Percentiles rank a stretch among this genome's conserved stretches.
Conservation (phyloP, 192 early-diverging fungal genomes). For the Rhizophlyctis rosea region DNA sequence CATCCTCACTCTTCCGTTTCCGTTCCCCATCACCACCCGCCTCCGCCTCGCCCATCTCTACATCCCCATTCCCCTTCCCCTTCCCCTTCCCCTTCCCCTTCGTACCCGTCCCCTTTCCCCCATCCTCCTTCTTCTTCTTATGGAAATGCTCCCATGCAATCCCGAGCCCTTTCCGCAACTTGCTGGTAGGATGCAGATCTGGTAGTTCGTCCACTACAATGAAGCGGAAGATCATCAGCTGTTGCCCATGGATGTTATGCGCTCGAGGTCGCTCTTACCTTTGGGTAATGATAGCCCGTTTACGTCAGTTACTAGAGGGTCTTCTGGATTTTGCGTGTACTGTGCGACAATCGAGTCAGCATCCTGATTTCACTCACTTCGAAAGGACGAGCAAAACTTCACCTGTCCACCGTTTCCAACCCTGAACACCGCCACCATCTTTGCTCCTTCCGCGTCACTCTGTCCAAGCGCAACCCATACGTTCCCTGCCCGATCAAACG, state of each 20-base stretch:
- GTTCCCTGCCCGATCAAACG: conserved; percentile 47
- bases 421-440: conserved; percentile 27
- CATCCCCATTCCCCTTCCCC: conserved; percentile 13
- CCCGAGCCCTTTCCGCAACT: conserved; percentile 42
- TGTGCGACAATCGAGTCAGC: neutral
- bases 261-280: neutral
- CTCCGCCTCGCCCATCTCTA: neutral
- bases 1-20: neutral
- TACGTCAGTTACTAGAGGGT: neutral
- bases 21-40: no score
- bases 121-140: conserved; percentile 25
- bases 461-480: conserved; percentile 41
- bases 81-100: conserved; percentile 33
- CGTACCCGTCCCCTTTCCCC: conserved; percentile 25
- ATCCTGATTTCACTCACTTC: neutral
- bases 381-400: neutral
- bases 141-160: neutral
- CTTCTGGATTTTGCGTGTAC: neutral
- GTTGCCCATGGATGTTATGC: neutral
- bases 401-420: conserved; percentile 10
- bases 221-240: conserved; percentile 28
- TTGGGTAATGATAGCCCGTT: neutral
- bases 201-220: conserved; percentile 40
- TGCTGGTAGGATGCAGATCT: conserved; percentile 43
- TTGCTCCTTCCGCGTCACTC: conserved; percentile 2